Conservation (phyloP, 2,329 filamentous ascomycete species). For the Penicillium polonicum region DNA sequence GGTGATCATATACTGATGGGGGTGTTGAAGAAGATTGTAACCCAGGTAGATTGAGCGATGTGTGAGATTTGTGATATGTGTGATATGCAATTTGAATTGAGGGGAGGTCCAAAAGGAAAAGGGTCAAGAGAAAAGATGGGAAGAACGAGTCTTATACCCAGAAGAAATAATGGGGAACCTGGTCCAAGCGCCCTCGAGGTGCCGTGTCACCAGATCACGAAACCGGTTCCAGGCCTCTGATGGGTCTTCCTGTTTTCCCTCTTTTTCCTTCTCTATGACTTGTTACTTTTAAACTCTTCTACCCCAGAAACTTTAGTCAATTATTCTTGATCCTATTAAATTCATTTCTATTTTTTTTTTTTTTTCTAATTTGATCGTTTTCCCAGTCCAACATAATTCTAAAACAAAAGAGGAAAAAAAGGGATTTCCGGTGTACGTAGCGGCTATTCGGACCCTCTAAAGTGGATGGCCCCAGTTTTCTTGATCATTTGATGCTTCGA, state of each 20-base stretch:
- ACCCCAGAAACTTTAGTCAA: background rate
- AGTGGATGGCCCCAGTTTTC: slow-evolving; percentile 15
- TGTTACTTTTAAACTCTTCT: background rate
- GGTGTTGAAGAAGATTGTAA: background rate
- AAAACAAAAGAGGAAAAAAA: background rate
- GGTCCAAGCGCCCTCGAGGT: slow-evolving; percentile 12
- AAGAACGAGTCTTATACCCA: slow-evolving; percentile 17
- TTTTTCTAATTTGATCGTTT: background rate
- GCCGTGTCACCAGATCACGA: slow-evolving; percentile 20
- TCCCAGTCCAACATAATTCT: background rate
- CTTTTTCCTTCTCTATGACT: background rate
- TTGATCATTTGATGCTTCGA: slow-evolving; percentile 30
- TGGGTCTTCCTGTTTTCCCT: background rate
- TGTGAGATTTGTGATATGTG: too few species aligned
- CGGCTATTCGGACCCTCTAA: slow-evolving; percentile 9
- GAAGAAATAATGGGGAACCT: slow-evolving; percentile 16
- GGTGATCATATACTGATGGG: background rate
- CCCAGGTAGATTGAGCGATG: background rate
- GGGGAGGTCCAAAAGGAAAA: background rate
- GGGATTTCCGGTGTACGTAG: background rate
- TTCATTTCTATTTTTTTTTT: background rate
- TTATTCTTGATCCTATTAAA: background rate
- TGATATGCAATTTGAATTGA: background rate
- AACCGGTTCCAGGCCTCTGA: slow-evolving; percentile 13
- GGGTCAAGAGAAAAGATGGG: background rate